These are phyloP conservation scores for Globisporangium splendens DNA, from an alignment of 352 stramenopile species.

Conservation along the genomic window DNA sequence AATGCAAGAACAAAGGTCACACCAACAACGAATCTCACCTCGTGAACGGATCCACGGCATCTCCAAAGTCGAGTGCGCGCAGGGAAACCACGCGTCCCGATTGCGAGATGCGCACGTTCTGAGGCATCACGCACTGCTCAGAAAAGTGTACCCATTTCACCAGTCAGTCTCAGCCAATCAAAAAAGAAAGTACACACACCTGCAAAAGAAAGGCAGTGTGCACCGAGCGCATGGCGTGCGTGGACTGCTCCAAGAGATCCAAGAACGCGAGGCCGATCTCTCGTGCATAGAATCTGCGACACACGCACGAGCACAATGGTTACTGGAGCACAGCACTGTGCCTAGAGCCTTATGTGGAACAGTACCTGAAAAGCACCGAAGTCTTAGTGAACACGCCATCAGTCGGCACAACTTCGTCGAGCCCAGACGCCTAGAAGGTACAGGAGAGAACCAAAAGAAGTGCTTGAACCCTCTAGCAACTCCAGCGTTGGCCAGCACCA, in stretches of 20 bases:
- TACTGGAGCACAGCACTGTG: no score
- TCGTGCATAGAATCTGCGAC: conserved; percentile 6
- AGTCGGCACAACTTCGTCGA: conserved; percentile 2
- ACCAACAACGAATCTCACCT: not conserved
- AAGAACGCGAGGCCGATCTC: conserved; percentile 22
- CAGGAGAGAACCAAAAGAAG: not conserved
- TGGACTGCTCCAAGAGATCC: conserved; percentile 29
- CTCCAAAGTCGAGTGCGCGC: conserved; percentile 4
- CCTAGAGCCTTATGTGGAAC: not conserved
- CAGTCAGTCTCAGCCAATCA: not conserved
- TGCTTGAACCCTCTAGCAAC: no score
- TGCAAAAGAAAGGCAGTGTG: not conserved
- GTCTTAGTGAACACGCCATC: conserved; percentile 4
- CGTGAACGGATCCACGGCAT: conserved; percentile 5
- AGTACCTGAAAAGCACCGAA: conserved; percentile 6
- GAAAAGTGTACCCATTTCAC: not conserved
- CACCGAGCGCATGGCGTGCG: conserved; percentile 15
- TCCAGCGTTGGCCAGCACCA: no score
- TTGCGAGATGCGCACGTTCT: conserved; percentile 5
- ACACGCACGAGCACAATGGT: no score
- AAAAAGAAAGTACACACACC: not conserved
- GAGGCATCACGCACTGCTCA: not conserved
- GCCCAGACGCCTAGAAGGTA: not conserved
- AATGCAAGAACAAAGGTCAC: no score
- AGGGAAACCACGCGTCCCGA: not conserved